Percentiles rank a stretch among this genome's conserved stretches.
These are phyloP conservation scores for Phytophthora cryptogea DNA, from an alignment of 352 stramenopile genomes.

Conservation along the genomic window DNA sequence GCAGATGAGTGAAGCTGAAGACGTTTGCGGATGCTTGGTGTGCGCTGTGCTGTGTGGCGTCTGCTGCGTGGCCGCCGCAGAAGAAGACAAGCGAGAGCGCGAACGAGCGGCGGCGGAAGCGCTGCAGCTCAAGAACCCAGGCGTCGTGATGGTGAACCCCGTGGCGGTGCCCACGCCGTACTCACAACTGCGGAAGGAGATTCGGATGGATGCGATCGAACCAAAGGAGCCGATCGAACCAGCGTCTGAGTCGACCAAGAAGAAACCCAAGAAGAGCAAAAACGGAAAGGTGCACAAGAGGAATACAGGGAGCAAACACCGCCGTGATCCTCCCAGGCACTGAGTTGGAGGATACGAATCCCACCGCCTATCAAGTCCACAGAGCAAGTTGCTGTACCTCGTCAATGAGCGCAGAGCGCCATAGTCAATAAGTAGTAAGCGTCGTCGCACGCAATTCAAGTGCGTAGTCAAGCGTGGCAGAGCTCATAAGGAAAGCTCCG, in stretches of 20 bases:
- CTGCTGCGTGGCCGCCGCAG: constrained; percentile 74
- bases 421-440: constrained; percentile 25
- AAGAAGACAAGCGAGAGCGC: constrained; percentile 83
- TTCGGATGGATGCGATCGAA: constrained; percentile 6
- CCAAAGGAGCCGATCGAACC: constrained; percentile 9
- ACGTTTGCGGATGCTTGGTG: constrained; percentile 76
- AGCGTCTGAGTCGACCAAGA: constrained; percentile 16
- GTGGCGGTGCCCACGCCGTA: constrained; percentile 57
- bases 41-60: constrained; percentile 75
- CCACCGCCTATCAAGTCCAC: constrained; percentile 3
- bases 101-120: constrained; percentile 50
- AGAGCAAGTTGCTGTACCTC: constrained; percentile 18
- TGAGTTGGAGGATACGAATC: too few relatives aligned
- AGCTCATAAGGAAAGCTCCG: constrained; percentile 37
- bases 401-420: constrained; percentile 14
- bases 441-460: constrained; percentile 12
- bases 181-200: constrained; percentile 30
- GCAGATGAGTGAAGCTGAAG: constrained; percentile 78
- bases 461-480: constrained; percentile 8
- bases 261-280: constrained; percentile 25
- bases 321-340: constrained; percentile 10
- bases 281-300: constrained; percentile 14
- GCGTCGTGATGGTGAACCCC: constrained; percentile 64
- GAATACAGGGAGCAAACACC: constrained; percentile 23
- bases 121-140: constrained; percentile 52